Percentiles rank a stretch among this genome's conserved stretches.
Conservation (phyloP, 306 rosid species). For the Canavalia ensiformis region DNA sequence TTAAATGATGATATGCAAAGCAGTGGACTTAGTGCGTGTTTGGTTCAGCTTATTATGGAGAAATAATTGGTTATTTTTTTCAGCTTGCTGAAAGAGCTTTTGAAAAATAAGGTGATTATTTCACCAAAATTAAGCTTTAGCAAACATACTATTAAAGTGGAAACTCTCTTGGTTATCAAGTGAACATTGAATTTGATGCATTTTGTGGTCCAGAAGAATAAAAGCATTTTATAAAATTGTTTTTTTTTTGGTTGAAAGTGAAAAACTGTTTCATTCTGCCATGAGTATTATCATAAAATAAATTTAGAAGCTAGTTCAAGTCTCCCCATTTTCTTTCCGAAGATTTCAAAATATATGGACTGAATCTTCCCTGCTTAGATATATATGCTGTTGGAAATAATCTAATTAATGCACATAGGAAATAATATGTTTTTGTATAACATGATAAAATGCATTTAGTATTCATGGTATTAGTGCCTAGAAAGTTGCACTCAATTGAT, state of each 20-base stretch:
- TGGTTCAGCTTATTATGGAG: too few species aligned
- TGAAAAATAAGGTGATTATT: too few species aligned
- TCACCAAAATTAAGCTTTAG: too few species aligned
- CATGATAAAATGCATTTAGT: too few species aligned
- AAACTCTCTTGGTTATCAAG: slow-evolving; percentile 27
- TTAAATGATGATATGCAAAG: slow-evolving; percentile 31
- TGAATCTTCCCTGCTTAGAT: slow-evolving; percentile 31
- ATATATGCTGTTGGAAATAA: neutral
- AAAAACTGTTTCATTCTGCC: slow-evolving; percentile 2
- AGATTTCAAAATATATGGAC: slow-evolving; percentile 34
- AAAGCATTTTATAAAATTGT: slow-evolving; percentile 17
- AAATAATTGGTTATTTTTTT: too few species aligned
- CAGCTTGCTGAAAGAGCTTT: too few species aligned
- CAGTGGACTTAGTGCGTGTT: slow-evolving; percentile 4
- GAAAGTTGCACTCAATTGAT: too few species aligned
- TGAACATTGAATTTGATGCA: slow-evolving; percentile 29
- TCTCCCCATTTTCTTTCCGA: slow-evolving; percentile 30
- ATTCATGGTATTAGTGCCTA: too few species aligned
- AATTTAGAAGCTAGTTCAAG: slow-evolving; percentile 27
- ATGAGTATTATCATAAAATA: slow-evolving; percentile 28
- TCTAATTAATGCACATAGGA: too few species aligned
- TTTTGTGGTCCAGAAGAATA: slow-evolving; percentile 35
- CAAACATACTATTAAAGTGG: neutral
- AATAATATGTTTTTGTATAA: too few species aligned
- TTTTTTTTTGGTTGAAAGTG: slow-evolving; percentile 21